A percentile compares a stretch with the other conserved stretches of the same genome.
Evolutionary conservation across 2,329 filamentous ascomycete species (phyloP).

Genomic region (Capronia americana): DNA sequence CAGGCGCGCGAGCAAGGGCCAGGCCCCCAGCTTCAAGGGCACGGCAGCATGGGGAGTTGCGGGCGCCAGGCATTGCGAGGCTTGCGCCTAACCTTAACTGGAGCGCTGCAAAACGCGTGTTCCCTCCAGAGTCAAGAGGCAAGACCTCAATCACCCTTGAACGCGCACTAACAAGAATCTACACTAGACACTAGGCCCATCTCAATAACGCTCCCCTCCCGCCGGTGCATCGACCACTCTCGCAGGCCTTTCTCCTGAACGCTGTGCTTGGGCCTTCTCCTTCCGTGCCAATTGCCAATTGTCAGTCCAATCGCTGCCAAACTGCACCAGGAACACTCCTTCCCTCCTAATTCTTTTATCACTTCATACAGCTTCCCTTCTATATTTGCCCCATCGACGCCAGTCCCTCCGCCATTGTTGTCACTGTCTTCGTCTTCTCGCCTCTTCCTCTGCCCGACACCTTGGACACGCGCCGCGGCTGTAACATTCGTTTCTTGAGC

Average conservation of each 20-base stretch:
- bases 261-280: constrained; percentile 15
- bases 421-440: constrained; percentile 21
- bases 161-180: constrained; percentile 14
- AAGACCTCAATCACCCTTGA: constrained; percentile 4
- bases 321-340: constrained; percentile 16
- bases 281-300: constrained; percentile 17
- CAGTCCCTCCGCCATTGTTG: constrained; percentile 9
- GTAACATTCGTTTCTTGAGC: constrained; percentile 36
- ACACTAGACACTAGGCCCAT: constrained; percentile 6
- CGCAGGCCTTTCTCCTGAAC: constrained; percentile 16
- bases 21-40: background rate
- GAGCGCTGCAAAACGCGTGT: constrained; percentile 10
- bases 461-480: constrained; percentile 30
- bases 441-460: constrained; percentile 13
- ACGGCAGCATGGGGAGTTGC: background rate
- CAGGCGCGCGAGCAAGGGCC: constrained; percentile 3
- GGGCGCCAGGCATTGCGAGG: constrained; percentile 7
- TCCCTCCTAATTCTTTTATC: constrained; percentile 14
- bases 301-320: constrained; percentile 12
- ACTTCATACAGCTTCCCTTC: constrained; percentile 17
- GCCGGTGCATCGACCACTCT: constrained; percentile 6
- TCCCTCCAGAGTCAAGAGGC: background rate
- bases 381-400: constrained; percentile 26
- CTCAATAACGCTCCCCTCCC: constrained; percentile 5
- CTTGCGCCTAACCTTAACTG: constrained; percentile 13